Evolutionary conservation across 352 stramenopile genomes (phyloP), one percentile per base, ranked within the genome.

Genomic region (Globisporangium abappressorium): DNA sequence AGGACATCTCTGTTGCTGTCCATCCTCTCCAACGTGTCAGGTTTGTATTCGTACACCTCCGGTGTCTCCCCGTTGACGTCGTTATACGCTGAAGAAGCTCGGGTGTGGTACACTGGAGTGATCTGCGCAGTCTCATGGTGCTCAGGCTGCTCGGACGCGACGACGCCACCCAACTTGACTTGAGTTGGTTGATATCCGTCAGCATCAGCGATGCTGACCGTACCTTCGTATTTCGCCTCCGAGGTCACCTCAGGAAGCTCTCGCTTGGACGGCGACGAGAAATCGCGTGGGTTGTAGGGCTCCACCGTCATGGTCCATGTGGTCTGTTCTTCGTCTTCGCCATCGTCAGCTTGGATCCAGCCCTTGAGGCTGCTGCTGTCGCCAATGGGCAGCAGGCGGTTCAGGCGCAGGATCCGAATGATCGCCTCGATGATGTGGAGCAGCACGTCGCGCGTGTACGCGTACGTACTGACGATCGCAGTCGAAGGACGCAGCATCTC

Each of bases 51-150:
- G 18, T 9, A 49, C 1, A 55, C 24, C 24, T 64, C 38, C 1
- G 41, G 38, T 20, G 41, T 64, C 47, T 85, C 78, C 18, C 78
- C 60, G 5, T 78, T 46, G 6, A 81, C 73, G 20, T 81, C 76
- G 57, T 81, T 76, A n/a, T 68, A 71, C 30, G 57, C 57, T 20
- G 65, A 71, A 11, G 55, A 71, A 11, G 55, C 54, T 8, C 18
- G 63, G 3, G 9, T 24, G 28, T 62, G 36, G 46, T 57, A 15
- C 26, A 4, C 20, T 14, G 53, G 60, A 20, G 66, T 1, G 57
- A 34, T 67, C 24, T 28, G 30, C 7, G 47, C n/a, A 12, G 33
- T n/a, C 22, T 66, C 68, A 12, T 24, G 20, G 12, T 30, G 65
- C 41, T 65, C 58, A 9, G 33, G 36, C 4, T 47, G 18, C 0